Percentiles rank a stretch among this genome's conserved stretches.
These are phyloP conservation scores for Suillus lakei DNA, from an alignment of 768 basidiomycete genomes.

Conservation along the genomic window DNA sequence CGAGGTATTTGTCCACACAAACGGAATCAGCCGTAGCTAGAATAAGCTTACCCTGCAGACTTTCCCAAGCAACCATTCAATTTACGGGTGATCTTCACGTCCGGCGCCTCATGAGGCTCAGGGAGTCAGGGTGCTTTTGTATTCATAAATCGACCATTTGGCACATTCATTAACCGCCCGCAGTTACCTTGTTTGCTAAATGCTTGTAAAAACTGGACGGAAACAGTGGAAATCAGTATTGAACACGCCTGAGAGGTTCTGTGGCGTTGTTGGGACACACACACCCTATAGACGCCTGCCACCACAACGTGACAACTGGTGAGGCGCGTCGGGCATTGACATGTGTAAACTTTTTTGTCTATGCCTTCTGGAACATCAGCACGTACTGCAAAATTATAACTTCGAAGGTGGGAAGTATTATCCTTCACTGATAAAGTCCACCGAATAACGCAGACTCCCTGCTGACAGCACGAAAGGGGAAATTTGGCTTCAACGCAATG, in stretches of 20 bases:
- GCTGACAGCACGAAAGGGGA: not conserved
- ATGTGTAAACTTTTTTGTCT: not conserved
- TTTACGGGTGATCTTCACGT: not conserved
- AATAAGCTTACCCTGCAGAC: not conserved
- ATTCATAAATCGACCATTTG: not conserved
- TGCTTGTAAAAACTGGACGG: conserved; percentile 7
- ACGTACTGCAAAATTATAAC: not conserved
- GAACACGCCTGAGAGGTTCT: conserved; percentile 34
- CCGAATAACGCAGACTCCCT: not conserved
- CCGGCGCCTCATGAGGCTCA: not conserved
- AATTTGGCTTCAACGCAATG: not conserved
- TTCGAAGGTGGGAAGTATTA: not conserved
- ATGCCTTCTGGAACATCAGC: not conserved
- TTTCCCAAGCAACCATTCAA: not conserved
- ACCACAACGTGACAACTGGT: not conserved
- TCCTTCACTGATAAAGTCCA: not conserved
- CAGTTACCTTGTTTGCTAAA: not conserved
- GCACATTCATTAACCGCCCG: not conserved
- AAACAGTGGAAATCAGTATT: conserved; percentile 16
- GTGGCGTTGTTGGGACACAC: conserved; percentile 29
- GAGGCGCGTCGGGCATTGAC: not conserved
- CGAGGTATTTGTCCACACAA: not conserved
- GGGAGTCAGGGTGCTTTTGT: not conserved
- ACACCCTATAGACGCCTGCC: conserved; percentile 12
- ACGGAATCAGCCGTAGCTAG: not conserved